Evolutionary conservation across 768 basidiomycete genomes (phyloP), one percentile per base, ranked within the genome.

Genomic region (Suillus alpinus): DNA sequence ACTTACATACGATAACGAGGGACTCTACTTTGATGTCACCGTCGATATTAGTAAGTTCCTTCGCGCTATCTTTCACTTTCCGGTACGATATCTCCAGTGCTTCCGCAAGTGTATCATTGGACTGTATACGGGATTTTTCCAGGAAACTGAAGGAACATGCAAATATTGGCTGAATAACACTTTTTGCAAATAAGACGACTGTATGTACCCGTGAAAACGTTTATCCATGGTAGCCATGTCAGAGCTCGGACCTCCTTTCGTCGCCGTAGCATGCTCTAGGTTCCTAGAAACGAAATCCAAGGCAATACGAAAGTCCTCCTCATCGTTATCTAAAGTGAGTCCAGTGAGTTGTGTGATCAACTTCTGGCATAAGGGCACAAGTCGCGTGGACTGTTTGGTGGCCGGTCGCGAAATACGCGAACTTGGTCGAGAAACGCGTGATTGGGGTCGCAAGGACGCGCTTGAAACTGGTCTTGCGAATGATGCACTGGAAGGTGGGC

Each of bases 61-160:
- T 74, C 5, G 83, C 74, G 34, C 80, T 78, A n/a, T 69, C 63
- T 66, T 84, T 87, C 20, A 92, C 76, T 57, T 74, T 77, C 36
- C 67, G 61, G 62, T 84, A 86, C 0, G 82, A 78, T n/a, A 74
- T 73, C 59, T 84, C 75, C 14, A 93, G 69, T 0, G 89, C 89
- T 32, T 81, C 77, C 14, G 85, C 87, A 4, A 90, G 77, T 14
- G 66, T 69, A 66, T 92, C 86, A 53, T 82, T 77, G 13, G 85
- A 84, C 62, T 87, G 84, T 59, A 94, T 81, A 41, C 83, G 83
- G 14, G 89, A 88, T 70, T 92, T 92, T 68, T 88, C 76, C 20
- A 80, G 76, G 68, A 80, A 82, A 16, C 89, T 89, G 61, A 60
- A 50, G 62, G 39, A 43, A 57, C 50, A 51, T 34, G 3, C 44